Percentiles rank a stretch among this genome's conserved stretches.
These are phyloP conservation scores for Xylaria multiplex DNA, from an alignment of 2,329 filamentous ascomycete species.

Conservation along the genomic window DNA sequence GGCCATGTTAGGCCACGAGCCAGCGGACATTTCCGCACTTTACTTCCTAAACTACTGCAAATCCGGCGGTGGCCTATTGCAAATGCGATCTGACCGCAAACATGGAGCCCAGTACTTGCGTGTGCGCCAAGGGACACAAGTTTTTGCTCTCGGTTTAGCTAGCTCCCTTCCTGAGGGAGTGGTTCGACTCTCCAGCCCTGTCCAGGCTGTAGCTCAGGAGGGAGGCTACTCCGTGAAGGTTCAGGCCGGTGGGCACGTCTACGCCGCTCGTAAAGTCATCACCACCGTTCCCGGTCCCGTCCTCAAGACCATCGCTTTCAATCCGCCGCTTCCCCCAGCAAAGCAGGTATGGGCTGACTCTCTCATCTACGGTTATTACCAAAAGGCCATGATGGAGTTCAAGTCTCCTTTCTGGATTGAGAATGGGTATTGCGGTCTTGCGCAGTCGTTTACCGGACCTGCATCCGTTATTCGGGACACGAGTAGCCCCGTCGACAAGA, in stretches of 20 bases:
- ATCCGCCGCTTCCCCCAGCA: slow-evolving; percentile 55
- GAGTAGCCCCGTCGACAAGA: slow-evolving; percentile 42
- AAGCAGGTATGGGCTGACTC: slow-evolving; percentile 53
- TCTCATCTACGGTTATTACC: slow-evolving; percentile 58
- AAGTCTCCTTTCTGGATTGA: slow-evolving; percentile 52
- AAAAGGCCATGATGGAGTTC: slow-evolving; percentile 61
- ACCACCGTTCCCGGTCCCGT: slow-evolving; percentile 59
- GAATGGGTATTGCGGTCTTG: slow-evolving; percentile 56
- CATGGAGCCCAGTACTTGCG: slow-evolving; percentile 64
- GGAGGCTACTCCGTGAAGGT: slow-evolving; percentile 38
- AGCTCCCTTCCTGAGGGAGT: slow-evolving; percentile 45
- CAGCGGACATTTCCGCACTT: slow-evolving; percentile 60
- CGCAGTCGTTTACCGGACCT: slow-evolving; percentile 58
- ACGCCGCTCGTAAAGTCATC: slow-evolving; percentile 53
- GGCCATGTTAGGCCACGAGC: slow-evolving; percentile 49
- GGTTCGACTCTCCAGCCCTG: slow-evolving; percentile 48
- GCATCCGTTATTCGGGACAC: slow-evolving; percentile 59
- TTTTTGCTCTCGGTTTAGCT: slow-evolving; percentile 53
- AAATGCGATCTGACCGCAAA: slow-evolving; percentile 59
- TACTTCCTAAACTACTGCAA: slow-evolving; percentile 67
- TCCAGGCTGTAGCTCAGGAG: slow-evolving; percentile 47
- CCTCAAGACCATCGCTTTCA: slow-evolving; percentile 58
- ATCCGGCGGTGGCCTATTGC: slow-evolving; percentile 60
- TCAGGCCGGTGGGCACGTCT: slow-evolving; percentile 29
- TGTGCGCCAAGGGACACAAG: slow-evolving; percentile 58